These are phyloP conservation scores for cucumber (Cucumis sativus) DNA, from an alignment of 306 rosid genomes.

Conservation along the genomic window DNA sequence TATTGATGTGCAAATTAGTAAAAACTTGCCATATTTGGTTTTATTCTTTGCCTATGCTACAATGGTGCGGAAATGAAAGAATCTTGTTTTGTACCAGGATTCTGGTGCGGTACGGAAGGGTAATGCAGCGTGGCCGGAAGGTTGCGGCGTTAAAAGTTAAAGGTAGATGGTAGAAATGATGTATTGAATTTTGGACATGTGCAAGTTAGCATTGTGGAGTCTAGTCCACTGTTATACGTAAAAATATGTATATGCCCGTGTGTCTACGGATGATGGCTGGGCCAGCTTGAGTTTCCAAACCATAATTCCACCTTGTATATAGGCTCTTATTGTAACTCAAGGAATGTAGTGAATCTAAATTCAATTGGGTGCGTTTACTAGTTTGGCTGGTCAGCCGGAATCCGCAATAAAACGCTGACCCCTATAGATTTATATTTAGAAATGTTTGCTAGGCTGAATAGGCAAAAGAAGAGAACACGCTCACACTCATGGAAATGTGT, in stretches of 20 bases:
- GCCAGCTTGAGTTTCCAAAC: not conserved
- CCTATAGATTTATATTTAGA: not conserved
- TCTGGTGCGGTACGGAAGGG: conserved; percentile 1
- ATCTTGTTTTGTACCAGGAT: not conserved
- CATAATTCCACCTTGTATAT: conserved; percentile 7
- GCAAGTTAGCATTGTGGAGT: not conserved
- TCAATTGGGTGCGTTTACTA: not conserved
- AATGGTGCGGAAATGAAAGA: not conserved
- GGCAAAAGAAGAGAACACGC: not conserved
- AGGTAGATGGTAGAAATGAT: conserved; percentile 7
- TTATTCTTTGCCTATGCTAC: not conserved
- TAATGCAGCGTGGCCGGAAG: conserved; percentile 2
- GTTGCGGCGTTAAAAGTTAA: not conserved
- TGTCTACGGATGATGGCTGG: conserved; percentile 1
- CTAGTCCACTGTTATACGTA: not conserved
- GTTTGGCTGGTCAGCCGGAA: not conserved
- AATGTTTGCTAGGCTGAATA: not conserved
- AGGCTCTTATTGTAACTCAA: conserved; percentile 4
- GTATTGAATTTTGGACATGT: conserved; percentile 8
- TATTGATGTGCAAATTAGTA: not conserved
- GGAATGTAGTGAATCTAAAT: conserved; percentile 1
- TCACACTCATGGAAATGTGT: not conserved
- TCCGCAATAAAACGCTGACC: not conserved
- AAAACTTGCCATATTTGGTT: not conserved
- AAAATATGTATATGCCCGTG: not conserved